Evolutionary conservation across 75 land plant species (phyloP), one percentile per base, ranked within the genome.

Genomic region (Ceratopteris richardii): DNA sequence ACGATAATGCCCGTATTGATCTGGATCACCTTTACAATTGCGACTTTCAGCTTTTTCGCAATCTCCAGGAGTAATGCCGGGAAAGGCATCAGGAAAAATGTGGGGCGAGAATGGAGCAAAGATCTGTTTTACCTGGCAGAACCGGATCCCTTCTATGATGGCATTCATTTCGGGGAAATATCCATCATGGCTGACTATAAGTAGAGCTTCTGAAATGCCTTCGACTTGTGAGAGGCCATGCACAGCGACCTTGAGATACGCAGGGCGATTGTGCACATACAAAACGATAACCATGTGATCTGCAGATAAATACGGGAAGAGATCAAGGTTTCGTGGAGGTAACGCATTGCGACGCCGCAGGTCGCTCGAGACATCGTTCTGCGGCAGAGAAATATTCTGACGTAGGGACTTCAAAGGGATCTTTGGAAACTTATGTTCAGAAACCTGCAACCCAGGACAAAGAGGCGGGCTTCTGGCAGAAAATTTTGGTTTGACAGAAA

Each of bases 101-200:
- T 95, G 99, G 2, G 99, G 99, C 0, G 99, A 95, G 50, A 73
- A 95, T 30, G 99, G 91, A 9, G 99, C 85, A 59, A 81, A 95
- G 1, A 95, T 81, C 66, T 90, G 99, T 57, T 95, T 95, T 36
- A 95, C 99, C 74, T 85, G 94, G 68, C 98, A 93, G 65, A 93
- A 94, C 33, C 68, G 71, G 26, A 95, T 84, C 0, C 73, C 53
- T 26, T 86, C 80, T 0, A 95, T 67, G 33, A 95, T 81, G 54
- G 72, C 42, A 30, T 90, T 82, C 92, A 95, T 95, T 41, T 90
- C 99, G 14, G 74, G 70, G 61, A 82, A 95, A 54, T 76, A 95
- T 51, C 99, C 99, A 75, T 95, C 99, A 56, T 95, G 99, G 62
- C 99, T 95, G 43, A 95, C 92, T 40, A 95, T 69, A 19, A 95